A percentile compares a stretch with the other conserved stretches of the same genome.
phyloP scores from a whole-genome alignment of 2,329 filamentous ascomycete species.

The Fusarium kyushuense region DNA sequence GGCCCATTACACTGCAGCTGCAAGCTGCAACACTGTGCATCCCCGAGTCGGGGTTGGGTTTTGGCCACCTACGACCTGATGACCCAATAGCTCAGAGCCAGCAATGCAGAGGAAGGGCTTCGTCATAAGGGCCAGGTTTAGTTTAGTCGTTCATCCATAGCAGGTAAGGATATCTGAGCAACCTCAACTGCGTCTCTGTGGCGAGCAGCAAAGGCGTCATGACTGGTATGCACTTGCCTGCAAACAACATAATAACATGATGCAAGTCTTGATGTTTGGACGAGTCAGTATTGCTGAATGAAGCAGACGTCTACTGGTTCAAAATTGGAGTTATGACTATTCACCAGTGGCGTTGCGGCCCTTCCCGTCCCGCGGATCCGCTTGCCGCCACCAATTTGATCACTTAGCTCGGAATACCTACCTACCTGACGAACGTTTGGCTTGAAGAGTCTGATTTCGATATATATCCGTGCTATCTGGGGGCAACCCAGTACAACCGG shows the following conservation, averaged over 20 bases:
- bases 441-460: background rate
- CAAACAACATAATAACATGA: slow-evolving; percentile 4
- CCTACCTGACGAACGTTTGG: background rate
- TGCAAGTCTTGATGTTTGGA: background rate
- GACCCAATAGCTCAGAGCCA: slow-evolving; percentile 33
- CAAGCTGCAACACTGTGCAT: slow-evolving; percentile 44
- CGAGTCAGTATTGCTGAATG: background rate
- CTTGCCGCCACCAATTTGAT: slow-evolving; percentile 34
- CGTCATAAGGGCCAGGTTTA: slow-evolving; percentile 32
- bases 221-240: background rate
- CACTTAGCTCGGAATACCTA: background rate
- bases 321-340: slow-evolving; percentile 19
- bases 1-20: slow-evolving; percentile 36
- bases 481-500: slow-evolving; percentile 2
- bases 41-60: slow-evolving; percentile 37
- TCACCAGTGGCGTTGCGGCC: slow-evolving; percentile 43
- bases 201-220: background rate
- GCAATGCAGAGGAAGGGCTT: slow-evolving; percentile 21
- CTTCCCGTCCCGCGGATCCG: slow-evolving; percentile 46
- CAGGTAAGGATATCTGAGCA: slow-evolving; percentile 7
- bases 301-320: slow-evolving; percentile 15
- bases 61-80: slow-evolving; percentile 27
- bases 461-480: background rate
- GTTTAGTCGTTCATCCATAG: background rate
- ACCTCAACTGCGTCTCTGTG: slow-evolving; percentile 4